Evolutionary conservation across 331 rosid species (phyloP).

Genomic region (Ulmus americana): DNA sequence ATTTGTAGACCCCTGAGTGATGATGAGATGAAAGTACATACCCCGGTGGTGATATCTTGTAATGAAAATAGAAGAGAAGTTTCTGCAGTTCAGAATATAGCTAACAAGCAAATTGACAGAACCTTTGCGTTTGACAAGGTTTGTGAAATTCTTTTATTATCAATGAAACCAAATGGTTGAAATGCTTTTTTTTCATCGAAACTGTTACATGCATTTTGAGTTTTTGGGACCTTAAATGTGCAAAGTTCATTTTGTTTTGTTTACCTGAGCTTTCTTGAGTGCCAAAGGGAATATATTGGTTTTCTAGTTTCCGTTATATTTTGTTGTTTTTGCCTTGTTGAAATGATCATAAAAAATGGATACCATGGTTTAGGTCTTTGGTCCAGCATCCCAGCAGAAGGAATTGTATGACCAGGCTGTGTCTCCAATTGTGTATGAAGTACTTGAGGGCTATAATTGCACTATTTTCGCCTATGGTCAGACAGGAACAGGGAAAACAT

Average conservation of each 20-base stretch:
- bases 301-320: constrained; percentile 7
- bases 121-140: constrained; percentile 96
- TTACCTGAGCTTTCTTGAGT: constrained; percentile 20
- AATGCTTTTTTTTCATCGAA: too few species aligned
- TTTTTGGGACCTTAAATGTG: too few species aligned
- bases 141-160: neutral
- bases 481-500: constrained; percentile 97
- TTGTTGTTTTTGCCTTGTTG: constrained; percentile 13
- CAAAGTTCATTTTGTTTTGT: neutral
- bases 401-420: constrained; percentile 87
- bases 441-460: constrained; percentile 96
- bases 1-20: constrained; percentile 82
- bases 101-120: constrained; percentile 99
- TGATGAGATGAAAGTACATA: constrained; percentile 73
- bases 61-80: constrained; percentile 75
- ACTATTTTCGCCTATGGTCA: constrained; percentile 98
- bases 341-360: constrained; percentile 27
- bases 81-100: constrained; percentile 79
- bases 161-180: too few species aligned
- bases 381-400: constrained; percentile 69
- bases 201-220: too few species aligned
- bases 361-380: constrained; percentile 51
- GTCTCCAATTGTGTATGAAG: constrained; percentile 88
- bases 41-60: constrained; percentile 93
- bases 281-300: neutral